phyloP scores from a whole-genome alignment of 495 filamentous ascomycete species.

The Physcia stellaris region DNA sequence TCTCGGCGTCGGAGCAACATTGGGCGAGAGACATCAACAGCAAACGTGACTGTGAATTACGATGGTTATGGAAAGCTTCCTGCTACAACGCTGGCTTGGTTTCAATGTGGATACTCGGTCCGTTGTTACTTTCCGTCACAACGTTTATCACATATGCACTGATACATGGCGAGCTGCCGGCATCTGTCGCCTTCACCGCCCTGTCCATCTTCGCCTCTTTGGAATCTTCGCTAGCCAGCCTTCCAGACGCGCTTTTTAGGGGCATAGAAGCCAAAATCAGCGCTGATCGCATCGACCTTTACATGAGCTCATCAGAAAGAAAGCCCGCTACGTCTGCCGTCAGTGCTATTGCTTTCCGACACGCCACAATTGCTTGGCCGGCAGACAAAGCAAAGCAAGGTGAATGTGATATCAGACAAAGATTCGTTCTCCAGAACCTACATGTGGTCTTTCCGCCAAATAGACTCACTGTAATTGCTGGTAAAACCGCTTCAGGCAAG shows the following conservation, averaged over 20 bases:
- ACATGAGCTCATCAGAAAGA: conserved; percentile 44
- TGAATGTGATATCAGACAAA: conserved; percentile 25
- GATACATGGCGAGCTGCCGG: conserved; percentile 9
- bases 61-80: conserved; percentile 10
- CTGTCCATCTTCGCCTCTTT: conserved; percentile 16
- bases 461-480: conserved; percentile 49
- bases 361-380: conserved; percentile 53
- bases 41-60: conserved; percentile 14
- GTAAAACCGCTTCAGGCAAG: conserved; percentile 56
- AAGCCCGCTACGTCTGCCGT: conserved; percentile 29
- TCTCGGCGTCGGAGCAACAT: conserved; percentile 17
- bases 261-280: conserved; percentile 46
- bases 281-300: conserved; percentile 42
- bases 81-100: conserved; percentile 8
- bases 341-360: conserved; percentile 39
- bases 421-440: conserved; percentile 43
- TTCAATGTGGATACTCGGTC: conserved; percentile 8
- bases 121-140: conserved; percentile 11
- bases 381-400: conserved; percentile 33
- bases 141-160: conserved; percentile 13
- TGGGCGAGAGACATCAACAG: conserved; percentile 16
- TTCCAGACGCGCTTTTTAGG: conserved; percentile 14
- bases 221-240: conserved; percentile 8
- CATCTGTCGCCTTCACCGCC: conserved; percentile 22
- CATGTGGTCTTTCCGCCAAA: conserved; percentile 42